Percentiles rank a stretch among this genome's conserved stretches.
phyloP scores from a whole-genome alignment of 495 filamentous ascomycete species.

The Neurospora cerealis region DNA sequence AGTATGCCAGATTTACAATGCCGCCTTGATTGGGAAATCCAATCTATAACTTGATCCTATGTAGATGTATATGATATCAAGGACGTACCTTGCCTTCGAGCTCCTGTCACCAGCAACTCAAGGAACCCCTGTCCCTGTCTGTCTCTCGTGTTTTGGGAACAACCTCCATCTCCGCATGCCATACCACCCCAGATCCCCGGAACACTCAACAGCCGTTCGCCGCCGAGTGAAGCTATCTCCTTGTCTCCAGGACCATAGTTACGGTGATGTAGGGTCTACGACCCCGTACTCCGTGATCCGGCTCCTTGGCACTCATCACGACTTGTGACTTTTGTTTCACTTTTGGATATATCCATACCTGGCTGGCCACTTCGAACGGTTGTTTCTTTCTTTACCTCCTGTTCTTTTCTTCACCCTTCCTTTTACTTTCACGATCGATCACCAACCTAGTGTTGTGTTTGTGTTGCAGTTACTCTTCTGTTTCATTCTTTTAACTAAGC shows the following conservation, averaged over 20 bases:
- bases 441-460: constrained; percentile 12
- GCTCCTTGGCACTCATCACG: background rate
- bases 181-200: constrained; percentile 20
- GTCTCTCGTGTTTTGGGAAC: background rate
- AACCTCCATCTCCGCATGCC: background rate
- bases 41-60: too few species aligned
- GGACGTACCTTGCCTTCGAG: background rate
- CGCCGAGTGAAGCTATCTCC: background rate
- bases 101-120: background rate
- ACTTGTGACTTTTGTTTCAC: background rate
- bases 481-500: constrained; percentile 28
- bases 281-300: background rate
- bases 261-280: background rate
- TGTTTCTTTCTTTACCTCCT: constrained; percentile 15
- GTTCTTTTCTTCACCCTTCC: constrained; percentile 9
- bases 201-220: constrained; percentile 23
- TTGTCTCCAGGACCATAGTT: background rate
- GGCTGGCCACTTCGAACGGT: constrained; percentile 4
- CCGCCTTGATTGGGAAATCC: too few species aligned
- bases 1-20: too few species aligned
- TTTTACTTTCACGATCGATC: constrained; percentile 2
- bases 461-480: constrained; percentile 24
- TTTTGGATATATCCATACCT: background rate
- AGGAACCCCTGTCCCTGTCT: background rate
- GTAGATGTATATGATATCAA: too few species aligned